These are phyloP conservation scores for Nematocida sp. DNA, from an alignment of 371 early-diverging fungal genomes.

Conservation along the genomic window DNA sequence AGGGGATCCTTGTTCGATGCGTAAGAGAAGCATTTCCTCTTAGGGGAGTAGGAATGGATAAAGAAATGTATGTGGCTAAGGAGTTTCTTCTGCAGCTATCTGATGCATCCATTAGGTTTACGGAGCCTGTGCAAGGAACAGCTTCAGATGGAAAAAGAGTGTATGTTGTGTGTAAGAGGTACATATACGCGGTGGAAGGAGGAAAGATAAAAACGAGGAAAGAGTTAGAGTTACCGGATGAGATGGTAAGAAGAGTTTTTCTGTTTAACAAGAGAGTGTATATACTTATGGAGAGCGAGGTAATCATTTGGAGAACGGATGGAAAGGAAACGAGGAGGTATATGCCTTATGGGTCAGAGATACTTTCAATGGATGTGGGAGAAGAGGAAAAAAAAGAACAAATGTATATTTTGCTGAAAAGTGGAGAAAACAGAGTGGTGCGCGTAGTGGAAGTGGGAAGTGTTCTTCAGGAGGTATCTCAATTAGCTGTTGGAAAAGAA, in stretches of 20 bases:
- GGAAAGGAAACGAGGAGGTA: slow-evolving; percentile 10
- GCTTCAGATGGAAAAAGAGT: not conserved
- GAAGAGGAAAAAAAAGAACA: not conserved
- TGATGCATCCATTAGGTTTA: not conserved
- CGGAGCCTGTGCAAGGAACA: not conserved
- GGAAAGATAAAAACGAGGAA: not conserved
- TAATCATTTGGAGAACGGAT: not conserved
- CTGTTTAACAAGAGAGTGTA: not conserved
- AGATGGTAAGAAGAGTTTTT: not conserved
- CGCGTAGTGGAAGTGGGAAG: not conserved
- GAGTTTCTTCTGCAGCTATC: not conserved
- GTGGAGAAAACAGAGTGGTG: not conserved
- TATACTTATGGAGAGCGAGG: slow-evolving; percentile 13
- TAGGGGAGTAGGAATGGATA: not conserved
- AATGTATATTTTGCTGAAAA: slow-evolving; percentile 1
- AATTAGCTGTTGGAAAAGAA: slow-evolving; percentile 9
- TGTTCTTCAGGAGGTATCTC: slow-evolving; percentile 13
- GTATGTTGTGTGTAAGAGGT: not conserved
- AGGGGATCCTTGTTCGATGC: not conserved
- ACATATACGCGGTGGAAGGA: not conserved
- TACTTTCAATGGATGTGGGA: slow-evolving; percentile 8
- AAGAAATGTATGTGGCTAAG: not conserved
- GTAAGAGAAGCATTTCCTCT: not conserved
- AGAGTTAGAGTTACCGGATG: not conserved
- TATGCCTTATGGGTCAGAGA: slow-evolving; percentile 20